Percentiles rank a stretch among this genome's conserved stretches.
Evolutionary conservation across 176 grass and related monocot species (phyloP).

Genomic region (Triticum turgidum): DNA sequence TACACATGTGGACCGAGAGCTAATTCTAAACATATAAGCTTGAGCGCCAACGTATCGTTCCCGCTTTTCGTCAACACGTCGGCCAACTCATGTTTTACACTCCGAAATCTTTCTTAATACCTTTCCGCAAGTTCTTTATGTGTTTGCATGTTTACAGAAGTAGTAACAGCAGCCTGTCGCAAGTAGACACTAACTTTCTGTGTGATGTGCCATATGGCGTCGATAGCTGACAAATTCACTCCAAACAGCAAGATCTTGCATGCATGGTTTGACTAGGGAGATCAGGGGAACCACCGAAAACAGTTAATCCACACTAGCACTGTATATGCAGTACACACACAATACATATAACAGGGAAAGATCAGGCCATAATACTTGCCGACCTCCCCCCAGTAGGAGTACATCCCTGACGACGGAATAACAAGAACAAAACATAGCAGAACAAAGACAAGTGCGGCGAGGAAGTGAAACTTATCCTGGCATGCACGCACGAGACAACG

Average conservation of each 20-base stretch:
- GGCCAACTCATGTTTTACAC: not conserved
- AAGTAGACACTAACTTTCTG: not conserved
- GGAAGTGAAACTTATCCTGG: not conserved
- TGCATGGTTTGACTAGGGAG: not conserved
- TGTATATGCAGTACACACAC: not conserved
- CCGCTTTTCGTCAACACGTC: not conserved
- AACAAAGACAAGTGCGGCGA: not conserved
- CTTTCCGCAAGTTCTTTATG: not conserved
- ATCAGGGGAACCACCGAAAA: not conserved
- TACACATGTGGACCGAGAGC: not conserved
- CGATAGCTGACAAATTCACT: not conserved
- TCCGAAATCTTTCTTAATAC: not conserved
- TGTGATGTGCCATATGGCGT: not conserved
- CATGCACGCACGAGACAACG: not conserved
- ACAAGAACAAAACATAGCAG: too few species aligned
- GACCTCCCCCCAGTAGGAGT: not conserved
- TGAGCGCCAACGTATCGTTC: too few species aligned
- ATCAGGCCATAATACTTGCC: not conserved
- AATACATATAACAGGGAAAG: not conserved
- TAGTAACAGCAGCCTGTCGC: not conserved
- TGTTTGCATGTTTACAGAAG: not conserved
- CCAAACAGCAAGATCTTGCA: not conserved
- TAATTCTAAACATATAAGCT: not conserved
- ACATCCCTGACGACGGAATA: not conserved
- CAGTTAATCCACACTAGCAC: not conserved